Conservation (phyloP, 73 alveolate species). For the Halteria grandinella region DNA sequence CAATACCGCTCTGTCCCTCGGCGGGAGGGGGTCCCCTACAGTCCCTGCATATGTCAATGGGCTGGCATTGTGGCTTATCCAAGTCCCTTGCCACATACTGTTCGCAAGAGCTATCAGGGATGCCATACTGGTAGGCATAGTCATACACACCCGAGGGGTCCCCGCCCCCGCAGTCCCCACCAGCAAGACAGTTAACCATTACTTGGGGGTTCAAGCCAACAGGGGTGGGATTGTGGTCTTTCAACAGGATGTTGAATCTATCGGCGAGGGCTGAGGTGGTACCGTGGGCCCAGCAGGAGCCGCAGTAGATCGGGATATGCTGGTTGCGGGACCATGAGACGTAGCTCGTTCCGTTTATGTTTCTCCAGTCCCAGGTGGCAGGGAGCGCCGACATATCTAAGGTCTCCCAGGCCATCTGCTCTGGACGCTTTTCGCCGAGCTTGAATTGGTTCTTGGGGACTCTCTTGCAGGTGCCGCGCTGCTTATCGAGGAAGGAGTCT, state of each 20-base stretch:
- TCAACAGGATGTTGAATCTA: constrained; percentile 75
- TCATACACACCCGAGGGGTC: constrained; percentile 74
- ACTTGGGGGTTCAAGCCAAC: constrained; percentile 73
- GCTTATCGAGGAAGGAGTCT: constrained; percentile 3
- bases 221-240: constrained; percentile 65
- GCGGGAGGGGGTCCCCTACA: constrained; percentile 72
- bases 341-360: constrained; percentile 35
- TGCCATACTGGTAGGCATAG: constrained; percentile 68
- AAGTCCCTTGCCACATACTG: constrained; percentile 80
- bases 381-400: constrained; percentile 12
- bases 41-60: constrained; percentile 74
- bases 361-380: constrained; percentile 48
- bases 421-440: constrained; percentile 1
- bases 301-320: constrained; percentile 74
- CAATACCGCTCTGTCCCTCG: constrained; percentile 51
- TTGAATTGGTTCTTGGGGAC: constrained; percentile 8
- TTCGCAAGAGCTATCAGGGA: constrained; percentile 79
- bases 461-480: constrained; percentile 19
- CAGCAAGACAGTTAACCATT: constrained; percentile 80
- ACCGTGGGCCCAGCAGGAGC: constrained; percentile 88
- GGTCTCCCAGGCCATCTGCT: constrained; percentile 12
- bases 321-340: constrained; percentile 41
- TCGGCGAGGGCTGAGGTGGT: constrained; percentile 76
- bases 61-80: constrained; percentile 62
- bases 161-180: constrained; percentile 86